Percentiles rank a stretch among this genome's conserved stretches.
Conservation (phyloP, 2,329 filamentous ascomycete genomes). For the Huntiella decipiens region DNA sequence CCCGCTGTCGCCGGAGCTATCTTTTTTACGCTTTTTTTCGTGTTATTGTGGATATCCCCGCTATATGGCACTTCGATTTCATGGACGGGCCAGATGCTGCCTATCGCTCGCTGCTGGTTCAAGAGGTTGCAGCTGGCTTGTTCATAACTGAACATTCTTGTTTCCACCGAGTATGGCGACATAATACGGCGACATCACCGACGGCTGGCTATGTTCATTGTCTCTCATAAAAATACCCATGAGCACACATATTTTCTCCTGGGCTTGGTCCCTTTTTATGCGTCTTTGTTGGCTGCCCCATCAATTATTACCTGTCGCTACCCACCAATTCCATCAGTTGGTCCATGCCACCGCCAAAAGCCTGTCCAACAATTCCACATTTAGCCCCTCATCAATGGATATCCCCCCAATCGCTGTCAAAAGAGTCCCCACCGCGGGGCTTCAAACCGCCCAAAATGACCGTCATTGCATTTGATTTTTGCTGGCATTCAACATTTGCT, state of each 20-base stretch:
- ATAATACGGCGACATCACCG: no score
- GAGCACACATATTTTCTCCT: background rate
- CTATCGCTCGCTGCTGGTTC: no score
- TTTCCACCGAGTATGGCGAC: no score
- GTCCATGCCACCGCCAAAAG: background rate
- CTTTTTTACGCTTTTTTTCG: background rate
- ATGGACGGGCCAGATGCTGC: no score
- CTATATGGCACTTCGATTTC: no score
- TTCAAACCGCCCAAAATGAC: background rate
- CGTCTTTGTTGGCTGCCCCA: conserved; percentile 4
- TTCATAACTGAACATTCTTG: no score
- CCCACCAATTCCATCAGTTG: background rate
- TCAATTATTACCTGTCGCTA: conserved; percentile 1
- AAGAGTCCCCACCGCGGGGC: background rate
- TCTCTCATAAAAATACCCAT: no score
- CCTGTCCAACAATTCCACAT: background rate
- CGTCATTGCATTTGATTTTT: background rate
- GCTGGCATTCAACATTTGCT: background rate
- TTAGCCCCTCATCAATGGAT: background rate
- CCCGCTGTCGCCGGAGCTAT: background rate
- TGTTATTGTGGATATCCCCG: no score
- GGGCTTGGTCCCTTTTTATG: background rate
- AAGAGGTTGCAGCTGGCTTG: no score
- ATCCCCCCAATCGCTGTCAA: background rate
- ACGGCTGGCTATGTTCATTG: no score